Conservation (phyloP, 805 yeast genomes). For the Yamadazyma paraphyllophila region DNA sequence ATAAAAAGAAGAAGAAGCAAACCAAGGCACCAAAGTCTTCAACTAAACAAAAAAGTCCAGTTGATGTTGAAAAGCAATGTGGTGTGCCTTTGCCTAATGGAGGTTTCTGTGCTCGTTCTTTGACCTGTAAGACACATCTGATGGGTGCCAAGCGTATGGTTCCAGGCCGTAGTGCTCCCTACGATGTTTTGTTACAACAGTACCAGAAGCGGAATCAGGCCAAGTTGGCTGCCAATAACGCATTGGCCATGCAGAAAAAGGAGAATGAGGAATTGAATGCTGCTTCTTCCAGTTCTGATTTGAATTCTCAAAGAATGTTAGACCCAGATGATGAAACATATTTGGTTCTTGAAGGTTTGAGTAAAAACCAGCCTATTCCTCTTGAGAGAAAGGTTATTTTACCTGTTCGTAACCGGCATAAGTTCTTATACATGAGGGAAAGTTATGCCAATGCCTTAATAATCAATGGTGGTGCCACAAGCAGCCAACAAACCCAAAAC, state of each 20-base stretch:
- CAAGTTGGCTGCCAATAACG: constrained; percentile 78
- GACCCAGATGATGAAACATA: constrained; percentile 93
- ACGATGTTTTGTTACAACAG: constrained; percentile 81
- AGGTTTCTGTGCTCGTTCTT: constrained; percentile 92
- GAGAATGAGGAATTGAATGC: constrained; percentile 52
- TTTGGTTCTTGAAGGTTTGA: constrained; percentile 85
- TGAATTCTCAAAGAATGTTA: constrained; percentile 40
- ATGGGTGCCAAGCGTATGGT: constrained; percentile 98
- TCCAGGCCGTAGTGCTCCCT: constrained; percentile 88
- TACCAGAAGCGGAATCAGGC: constrained; percentile 93
- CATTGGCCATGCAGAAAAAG: constrained; percentile 73
- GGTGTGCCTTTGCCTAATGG: constrained; percentile 94
- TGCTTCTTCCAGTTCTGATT: constrained; percentile 18
- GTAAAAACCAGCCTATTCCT: constrained; percentile 78
- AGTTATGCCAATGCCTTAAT: constrained; percentile 86
- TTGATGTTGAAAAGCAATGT: constrained; percentile 91
- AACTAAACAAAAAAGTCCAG: constrained; percentile 72
- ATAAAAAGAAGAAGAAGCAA: constrained; percentile 23
- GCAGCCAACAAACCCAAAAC: constrained; percentile 13
- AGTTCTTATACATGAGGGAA: constrained; percentile 85
- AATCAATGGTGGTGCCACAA: constrained; percentile 50
- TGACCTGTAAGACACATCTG: constrained; percentile 96
- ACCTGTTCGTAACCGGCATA: constrained; percentile 68
- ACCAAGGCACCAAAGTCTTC: constrained; percentile 40
- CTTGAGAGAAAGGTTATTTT: constrained; percentile 70